phyloP scores from a whole-genome alignment of 108 stramenopile species.

The Skeletonema costatum region DNA sequence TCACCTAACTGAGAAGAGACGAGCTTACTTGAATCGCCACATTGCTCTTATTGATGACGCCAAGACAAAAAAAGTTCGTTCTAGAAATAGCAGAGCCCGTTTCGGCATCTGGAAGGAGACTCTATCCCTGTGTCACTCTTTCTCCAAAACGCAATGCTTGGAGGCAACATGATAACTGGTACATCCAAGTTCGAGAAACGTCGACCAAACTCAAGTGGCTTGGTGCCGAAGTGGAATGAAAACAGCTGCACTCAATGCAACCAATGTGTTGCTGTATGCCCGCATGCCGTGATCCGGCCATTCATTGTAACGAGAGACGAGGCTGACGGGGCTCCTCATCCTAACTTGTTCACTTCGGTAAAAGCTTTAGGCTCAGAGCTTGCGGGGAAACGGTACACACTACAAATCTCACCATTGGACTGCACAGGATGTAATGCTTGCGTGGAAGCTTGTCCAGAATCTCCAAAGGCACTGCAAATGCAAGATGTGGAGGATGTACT shows the following conservation, averaged over 20 bases:
- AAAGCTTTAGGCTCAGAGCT: constrained; percentile 57
- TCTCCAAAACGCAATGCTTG: constrained; percentile 63
- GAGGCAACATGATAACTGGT: constrained; percentile 60
- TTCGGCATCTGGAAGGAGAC: constrained; percentile 57
- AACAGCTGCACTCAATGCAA: constrained; percentile 66
- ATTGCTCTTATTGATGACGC: constrained; percentile 60
- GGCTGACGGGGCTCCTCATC: constrained; percentile 49
- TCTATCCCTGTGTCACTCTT: constrained; percentile 61
- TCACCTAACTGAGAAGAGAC: constrained; percentile 34
- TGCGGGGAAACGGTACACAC: constrained; percentile 59
- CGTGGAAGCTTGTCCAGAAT: constrained; percentile 67
- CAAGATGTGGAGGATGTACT: constrained; percentile 50
- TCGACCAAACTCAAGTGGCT: constrained; percentile 53
- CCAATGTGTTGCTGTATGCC: constrained; percentile 66
- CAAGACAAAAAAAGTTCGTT: constrained; percentile 55
- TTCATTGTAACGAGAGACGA: constrained; percentile 69
- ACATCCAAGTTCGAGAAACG: constrained; percentile 60
- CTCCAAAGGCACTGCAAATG: constrained; percentile 66
- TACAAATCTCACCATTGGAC: constrained; percentile 62
- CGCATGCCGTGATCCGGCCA: constrained; percentile 65
- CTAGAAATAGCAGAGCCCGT: constrained; percentile 61
- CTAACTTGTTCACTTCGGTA: constrained; percentile 44
- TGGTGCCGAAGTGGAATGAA: constrained; percentile 57
- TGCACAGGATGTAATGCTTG: constrained; percentile 74
- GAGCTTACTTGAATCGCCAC: constrained; percentile 48